Conservation (phyloP, 306 rosid genomes). For the Alnus glutinosa region DNA sequence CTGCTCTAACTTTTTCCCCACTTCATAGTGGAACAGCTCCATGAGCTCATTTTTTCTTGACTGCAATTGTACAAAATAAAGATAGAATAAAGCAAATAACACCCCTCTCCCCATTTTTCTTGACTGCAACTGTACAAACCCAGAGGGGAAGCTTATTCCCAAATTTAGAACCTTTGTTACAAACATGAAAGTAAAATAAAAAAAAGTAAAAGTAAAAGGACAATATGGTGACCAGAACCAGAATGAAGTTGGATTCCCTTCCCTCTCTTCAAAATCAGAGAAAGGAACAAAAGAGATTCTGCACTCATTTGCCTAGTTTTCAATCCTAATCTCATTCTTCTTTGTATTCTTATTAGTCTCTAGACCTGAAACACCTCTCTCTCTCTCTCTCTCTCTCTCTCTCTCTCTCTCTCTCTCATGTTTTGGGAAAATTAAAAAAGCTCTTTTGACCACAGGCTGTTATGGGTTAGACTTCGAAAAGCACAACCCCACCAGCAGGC, state of each 20-base stretch:
- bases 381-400: background rate
- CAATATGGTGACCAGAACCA: background rate
- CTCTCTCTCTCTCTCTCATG: background rate
- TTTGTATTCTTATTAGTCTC: background rate
- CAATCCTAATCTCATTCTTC: background rate
- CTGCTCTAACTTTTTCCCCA: slow-evolving; percentile 29
- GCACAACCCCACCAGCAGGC: slow-evolving; percentile 47
- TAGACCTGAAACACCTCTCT: background rate
- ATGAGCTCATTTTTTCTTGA: slow-evolving; percentile 22
- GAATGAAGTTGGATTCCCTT: background rate
- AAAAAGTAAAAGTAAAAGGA: background rate
- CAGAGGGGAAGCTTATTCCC: background rate
- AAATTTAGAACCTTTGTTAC: background rate
- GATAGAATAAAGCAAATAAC: slow-evolving; percentile 15
- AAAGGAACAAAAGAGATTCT: slow-evolving; percentile 1
- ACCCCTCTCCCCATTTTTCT: background rate
- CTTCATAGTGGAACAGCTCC: slow-evolving; percentile 36
- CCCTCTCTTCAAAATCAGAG: slow-evolving; percentile 7
- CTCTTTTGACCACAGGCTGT: slow-evolving; percentile 24
- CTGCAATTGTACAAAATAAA: slow-evolving; percentile 36
- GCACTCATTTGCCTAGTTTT: background rate
- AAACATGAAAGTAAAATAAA: background rate
- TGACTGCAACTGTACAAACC: no score
- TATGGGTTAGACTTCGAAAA: slow-evolving; percentile 32
- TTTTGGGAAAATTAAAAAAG: slow-evolving; percentile 8